phyloP scores from a whole-genome alignment of 2,329 filamentous ascomycete species.

The Sphaerulina vaccinii region DNA sequence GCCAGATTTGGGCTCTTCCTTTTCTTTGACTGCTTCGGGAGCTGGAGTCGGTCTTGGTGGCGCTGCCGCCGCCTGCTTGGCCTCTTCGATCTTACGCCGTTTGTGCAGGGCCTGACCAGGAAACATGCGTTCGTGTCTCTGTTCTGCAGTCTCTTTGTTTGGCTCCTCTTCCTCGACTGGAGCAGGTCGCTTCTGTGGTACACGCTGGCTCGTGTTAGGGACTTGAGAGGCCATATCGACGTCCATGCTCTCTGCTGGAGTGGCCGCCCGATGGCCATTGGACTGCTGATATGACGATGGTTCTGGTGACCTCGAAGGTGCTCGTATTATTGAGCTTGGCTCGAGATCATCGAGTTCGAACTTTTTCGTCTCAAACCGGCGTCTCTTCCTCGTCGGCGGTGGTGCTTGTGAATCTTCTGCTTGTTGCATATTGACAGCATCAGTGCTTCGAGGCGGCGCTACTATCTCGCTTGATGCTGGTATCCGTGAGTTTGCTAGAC shows the following conservation, averaged over 20 bases:
- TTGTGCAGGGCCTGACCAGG: conserved; percentile 77
- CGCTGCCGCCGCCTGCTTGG: neutral
- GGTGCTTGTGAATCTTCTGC: conserved; percentile 6
- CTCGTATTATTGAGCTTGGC: conserved; percentile 31
- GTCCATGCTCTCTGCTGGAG: conserved; percentile 25
- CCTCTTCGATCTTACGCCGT: conserved; percentile 65
- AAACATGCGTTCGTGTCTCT: conserved; percentile 67
- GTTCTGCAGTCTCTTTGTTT: conserved; percentile 40
- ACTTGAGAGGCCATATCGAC: conserved; percentile 17
- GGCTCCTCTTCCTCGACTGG: conserved; percentile 24
- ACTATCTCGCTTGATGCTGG: neutral
- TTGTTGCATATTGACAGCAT: neutral
- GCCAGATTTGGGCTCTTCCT: conserved; percentile 31
- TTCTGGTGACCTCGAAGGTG: conserved; percentile 25
- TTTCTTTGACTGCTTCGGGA: neutral
- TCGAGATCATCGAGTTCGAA: conserved; percentile 57
- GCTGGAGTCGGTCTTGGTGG: conserved; percentile 4
- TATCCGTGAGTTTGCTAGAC: neutral
- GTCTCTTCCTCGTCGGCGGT: conserved; percentile 17
- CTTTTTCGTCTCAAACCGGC: conserved; percentile 39
- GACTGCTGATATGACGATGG: conserved; percentile 16
- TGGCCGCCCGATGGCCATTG: conserved; percentile 27
- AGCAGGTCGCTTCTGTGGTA: conserved; percentile 33
- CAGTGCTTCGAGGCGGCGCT: neutral
- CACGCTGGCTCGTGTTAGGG: conserved; percentile 16